Base-by-base conservation (phyloP, 164 flowering plant species). In the Piper betle region DNA sequence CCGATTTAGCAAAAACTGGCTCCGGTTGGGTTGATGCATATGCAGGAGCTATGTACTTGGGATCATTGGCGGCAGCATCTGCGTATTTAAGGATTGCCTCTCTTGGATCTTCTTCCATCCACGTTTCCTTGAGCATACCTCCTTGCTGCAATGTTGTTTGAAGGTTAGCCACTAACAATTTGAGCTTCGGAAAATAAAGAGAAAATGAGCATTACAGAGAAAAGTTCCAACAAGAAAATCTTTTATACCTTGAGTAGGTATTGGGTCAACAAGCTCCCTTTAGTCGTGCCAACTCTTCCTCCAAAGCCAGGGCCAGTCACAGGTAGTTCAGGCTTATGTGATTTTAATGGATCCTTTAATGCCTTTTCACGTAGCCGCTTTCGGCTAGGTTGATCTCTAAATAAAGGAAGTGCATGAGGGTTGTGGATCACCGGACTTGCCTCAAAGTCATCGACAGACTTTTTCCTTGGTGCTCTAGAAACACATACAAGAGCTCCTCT, bases 51-150 rank as follows among this genome's bases (percentile, higher is more conserved):
- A 91, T 91, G 71, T 52, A 94, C 74, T 91, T 91, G 0, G 99
- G 99, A n/a, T 91, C 96, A 62, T 94, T 90, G 20, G 77, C 86
- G 52, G 97, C 97, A 62, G 66, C 96, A 68, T 94, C 99, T 38
- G 99, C 99, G 78, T 81, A 83, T 73, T 91, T 91, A 37, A 91
- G 76, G 41, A 94, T 94, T 62, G 97, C 99, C 74, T 94, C 99
- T 77, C 99, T 83, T 33, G 97, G 99, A 73, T 94, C 99, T 80
- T 94, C 99, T 3, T 94, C 97, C 99, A 91, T 91, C 99, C 99
- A 91, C 53, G 96, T 88, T 78, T 94, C 99, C 78, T 94, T 94
- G 18, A 94, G 83, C 88, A 91, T 52, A 55, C 96, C 99, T 10
- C 99, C 97, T 91, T 88, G 85, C 99, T 91, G 95, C 73, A 80